phyloP scores from a whole-genome alignment of 192 early-diverging fungal genomes.

The Haplosporangium gracile region DNA sequence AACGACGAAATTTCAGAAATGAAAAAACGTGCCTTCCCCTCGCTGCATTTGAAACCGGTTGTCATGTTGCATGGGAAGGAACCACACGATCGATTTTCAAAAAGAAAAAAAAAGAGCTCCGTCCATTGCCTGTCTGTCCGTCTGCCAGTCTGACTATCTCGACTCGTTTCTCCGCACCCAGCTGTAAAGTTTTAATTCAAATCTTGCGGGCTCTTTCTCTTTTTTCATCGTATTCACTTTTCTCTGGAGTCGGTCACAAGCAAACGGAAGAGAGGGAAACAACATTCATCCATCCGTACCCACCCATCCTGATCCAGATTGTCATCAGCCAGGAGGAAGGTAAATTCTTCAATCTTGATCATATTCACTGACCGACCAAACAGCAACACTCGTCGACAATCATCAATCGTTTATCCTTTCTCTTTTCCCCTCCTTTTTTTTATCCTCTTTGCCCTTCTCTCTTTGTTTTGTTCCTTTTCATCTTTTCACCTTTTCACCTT shows the following conservation, averaged over 20 bases:
- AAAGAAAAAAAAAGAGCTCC: conserved; percentile 7
- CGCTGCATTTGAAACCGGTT: not conserved
- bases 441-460: not conserved
- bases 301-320: not conserved
- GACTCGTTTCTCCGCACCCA: not conserved
- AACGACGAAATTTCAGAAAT: not conserved
- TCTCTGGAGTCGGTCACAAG: not conserved
- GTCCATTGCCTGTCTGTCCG: not conserved
- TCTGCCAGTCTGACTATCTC: not conserved
- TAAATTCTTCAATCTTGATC: not conserved
- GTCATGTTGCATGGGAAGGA: not conserved
- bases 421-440: not conserved
- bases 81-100: not conserved
- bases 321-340: not conserved
- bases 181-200: too few relatives aligned
- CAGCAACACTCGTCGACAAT: not conserved
- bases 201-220: too few relatives aligned
- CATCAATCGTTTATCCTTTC: not conserved
- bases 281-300: not conserved
- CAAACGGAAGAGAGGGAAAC: not conserved
- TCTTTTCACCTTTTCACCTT: not conserved
- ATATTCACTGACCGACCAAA: not conserved
- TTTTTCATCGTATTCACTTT: too few relatives aligned
- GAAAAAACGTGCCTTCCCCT: not conserved
- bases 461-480: not conserved